Percentiles rank a stretch among this genome's conserved stretches.
Evolutionary conservation across 306 rosid genomes (phyloP).

Genomic region (Castanopsis chinensis): DNA sequence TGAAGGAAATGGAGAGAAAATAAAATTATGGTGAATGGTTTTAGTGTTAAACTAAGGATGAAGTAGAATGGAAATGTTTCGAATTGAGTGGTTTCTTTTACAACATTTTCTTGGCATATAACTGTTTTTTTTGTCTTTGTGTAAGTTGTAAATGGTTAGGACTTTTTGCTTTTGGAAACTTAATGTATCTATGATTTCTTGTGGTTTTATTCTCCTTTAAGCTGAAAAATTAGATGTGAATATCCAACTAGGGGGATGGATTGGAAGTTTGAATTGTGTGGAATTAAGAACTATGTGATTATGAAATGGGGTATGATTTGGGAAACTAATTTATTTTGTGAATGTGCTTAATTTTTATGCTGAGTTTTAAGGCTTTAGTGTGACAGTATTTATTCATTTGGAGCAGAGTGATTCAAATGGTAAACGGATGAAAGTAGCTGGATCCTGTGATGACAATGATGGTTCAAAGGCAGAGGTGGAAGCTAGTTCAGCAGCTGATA

Average conservation of each 20-base stretch:
- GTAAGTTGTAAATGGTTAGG: background rate
- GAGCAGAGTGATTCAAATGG: slow-evolving; percentile 47
- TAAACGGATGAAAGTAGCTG: slow-evolving; percentile 51
- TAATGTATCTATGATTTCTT: background rate
- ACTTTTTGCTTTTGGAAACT: background rate
- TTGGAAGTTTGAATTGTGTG: background rate
- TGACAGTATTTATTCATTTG: background rate
- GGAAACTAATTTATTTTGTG: background rate
- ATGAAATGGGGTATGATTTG: background rate
- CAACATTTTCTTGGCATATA: background rate
- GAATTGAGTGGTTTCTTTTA: background rate
- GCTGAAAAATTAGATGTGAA: background rate
- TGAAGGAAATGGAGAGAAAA: background rate
- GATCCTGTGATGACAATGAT: slow-evolving; percentile 33
- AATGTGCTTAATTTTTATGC: background rate
- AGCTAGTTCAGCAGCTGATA: slow-evolving; percentile 44
- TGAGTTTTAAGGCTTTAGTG: background rate
- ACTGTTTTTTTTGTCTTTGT: background rate
- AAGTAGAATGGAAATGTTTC: background rate
- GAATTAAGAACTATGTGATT: background rate
- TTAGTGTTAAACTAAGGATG: background rate
- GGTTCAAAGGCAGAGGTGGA: slow-evolving; percentile 41
- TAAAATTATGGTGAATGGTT: background rate
- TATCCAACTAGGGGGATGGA: background rate
- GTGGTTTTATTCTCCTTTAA: background rate